phyloP scores from a whole-genome alignment of 106 monocot genomes.

The Gastrodia elata region DNA sequence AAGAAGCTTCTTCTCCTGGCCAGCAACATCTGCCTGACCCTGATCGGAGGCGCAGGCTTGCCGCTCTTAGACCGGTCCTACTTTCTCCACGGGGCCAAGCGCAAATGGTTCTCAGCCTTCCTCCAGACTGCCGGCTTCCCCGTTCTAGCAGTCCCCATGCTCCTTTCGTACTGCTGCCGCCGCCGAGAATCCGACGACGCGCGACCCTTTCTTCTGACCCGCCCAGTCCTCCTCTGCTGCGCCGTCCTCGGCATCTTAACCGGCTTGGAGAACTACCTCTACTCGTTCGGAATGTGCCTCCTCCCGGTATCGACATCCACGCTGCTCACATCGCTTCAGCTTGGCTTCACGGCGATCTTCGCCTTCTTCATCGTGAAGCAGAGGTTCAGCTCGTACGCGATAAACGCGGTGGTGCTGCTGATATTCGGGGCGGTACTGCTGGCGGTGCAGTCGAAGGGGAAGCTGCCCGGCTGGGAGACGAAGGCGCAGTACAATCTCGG shows the following conservation, averaged over 20 bases:
- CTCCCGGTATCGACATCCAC: slow-evolving; percentile 16
- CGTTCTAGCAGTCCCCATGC: slow-evolving; percentile 8
- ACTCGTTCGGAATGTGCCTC: slow-evolving; percentile 12
- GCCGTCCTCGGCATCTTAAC: slow-evolving; percentile 3
- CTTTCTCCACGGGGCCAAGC: slow-evolving; percentile 55
- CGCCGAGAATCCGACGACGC: no score
- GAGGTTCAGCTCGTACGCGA: slow-evolving; percentile 12
- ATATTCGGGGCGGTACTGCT: slow-evolving; percentile 17
- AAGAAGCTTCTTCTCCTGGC: not conserved
- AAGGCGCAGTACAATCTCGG: slow-evolving; percentile 11
- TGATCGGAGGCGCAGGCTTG: slow-evolving; percentile 25
- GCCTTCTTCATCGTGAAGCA: slow-evolving; percentile 21
- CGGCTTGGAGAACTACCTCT: slow-evolving; percentile 11
- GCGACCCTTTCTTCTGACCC: not conserved
- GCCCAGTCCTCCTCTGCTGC: not conserved
- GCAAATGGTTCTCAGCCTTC: slow-evolving; percentile 48
- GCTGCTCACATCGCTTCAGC: slow-evolving; percentile 12
- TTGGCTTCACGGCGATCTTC: slow-evolving; percentile 21
- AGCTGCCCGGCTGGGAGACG: slow-evolving; percentile 15
- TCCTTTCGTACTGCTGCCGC: slow-evolving; percentile 6
- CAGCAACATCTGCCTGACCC: slow-evolving; percentile 10
- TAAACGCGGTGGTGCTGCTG: slow-evolving; percentile 21
- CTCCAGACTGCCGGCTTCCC: slow-evolving; percentile 32
- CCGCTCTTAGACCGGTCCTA: slow-evolving; percentile 58
- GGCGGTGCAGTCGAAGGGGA: not conserved